Conservation (phyloP, 208 protist genomes). For the Crithidia acanthocephali region DNA sequence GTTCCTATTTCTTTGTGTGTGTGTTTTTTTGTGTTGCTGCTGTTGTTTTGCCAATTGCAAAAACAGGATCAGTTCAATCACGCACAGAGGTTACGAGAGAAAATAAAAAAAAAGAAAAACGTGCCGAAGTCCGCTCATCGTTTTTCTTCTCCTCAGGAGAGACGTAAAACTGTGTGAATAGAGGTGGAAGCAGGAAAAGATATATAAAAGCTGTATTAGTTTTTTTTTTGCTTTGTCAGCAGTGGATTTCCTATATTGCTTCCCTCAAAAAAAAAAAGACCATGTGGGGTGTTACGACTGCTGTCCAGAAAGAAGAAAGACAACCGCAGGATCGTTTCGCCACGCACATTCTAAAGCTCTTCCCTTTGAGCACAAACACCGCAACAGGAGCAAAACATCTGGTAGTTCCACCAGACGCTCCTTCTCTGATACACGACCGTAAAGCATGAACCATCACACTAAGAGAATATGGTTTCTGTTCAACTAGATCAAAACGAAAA, state of each 20-base stretch:
- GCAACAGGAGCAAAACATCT: slow-evolving; percentile 6
- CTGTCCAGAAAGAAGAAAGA: slow-evolving; percentile 24
- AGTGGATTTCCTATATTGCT: not conserved
- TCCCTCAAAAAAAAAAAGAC: too few species aligned
- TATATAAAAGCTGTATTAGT: not conserved
- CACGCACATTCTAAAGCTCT: not conserved
- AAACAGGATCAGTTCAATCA: not conserved
- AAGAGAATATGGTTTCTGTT: too few species aligned
- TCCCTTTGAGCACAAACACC: not conserved
- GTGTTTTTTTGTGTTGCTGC: too few species aligned
- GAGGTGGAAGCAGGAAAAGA: not conserved
- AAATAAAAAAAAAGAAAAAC: slow-evolving; percentile 20
- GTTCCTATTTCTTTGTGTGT: not conserved
- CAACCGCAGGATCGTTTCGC: not conserved
- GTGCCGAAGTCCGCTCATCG: not conserved
- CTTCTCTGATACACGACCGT: too few species aligned
- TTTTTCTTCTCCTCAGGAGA: not conserved
- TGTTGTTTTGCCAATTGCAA: too few species aligned
- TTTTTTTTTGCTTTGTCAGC: not conserved
- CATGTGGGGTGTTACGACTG: too few species aligned
- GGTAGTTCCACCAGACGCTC: too few species aligned
- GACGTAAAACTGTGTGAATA: not conserved
- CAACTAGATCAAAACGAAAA: too few species aligned
- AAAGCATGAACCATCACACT: too few species aligned
- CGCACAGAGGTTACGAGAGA: slow-evolving; percentile 9